Evolutionary conservation across 768 basidiomycete species (phyloP), one percentile per base, ranked within the genome.

Genomic region (Boletus speciosus): DNA sequence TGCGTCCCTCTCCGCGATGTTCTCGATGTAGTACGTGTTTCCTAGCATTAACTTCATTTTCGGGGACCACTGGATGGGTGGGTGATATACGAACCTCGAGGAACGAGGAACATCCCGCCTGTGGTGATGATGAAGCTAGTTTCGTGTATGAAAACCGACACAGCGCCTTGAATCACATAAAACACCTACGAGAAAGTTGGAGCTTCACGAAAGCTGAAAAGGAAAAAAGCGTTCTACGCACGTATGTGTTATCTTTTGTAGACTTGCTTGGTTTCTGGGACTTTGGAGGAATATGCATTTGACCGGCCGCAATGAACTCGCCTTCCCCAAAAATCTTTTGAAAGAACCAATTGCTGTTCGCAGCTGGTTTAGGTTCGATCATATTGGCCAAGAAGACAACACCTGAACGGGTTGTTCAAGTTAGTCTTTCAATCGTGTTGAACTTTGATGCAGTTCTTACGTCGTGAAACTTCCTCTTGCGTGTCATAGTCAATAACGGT

Each of bases 231-330:
- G 6, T 39, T 35, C 23, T 9, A 77, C 90, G 60, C 57, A 93
- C 92, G 67, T 90, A 95, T 25, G 91, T 91, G 61, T 98, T 99
- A 64, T 98, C 97, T 66, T 90, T 94, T 1, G 93, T 84, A 23
- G 82, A 80, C 68, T 98, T 98, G 55, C 81, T 84, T 14, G 90
- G 89, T 71, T 99, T 99, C 56, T 81, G 76, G n/a, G 82, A 81
- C 7, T 81, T 76, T 1, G 88, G 82, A 5, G 93, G 93, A 38
- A 98, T 88, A 49, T 81, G 76, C 42, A 98, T 77, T 58, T 93
- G 83, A 0, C 97, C 97, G 31, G 92, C 88, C 1, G 94, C 96
- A 55, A 98, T 84, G 66, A 91, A 98, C 42, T 90, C 84, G 43
- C 84, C 90, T 58, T 98, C 96, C 27, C 88, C 85, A 63, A 95